A percentile compares a stretch with the other conserved stretches of the same genome.
phyloP scores from a whole-genome alignment of 2,329 filamentous ascomycete species.

The Aspergillus piperis region DNA sequence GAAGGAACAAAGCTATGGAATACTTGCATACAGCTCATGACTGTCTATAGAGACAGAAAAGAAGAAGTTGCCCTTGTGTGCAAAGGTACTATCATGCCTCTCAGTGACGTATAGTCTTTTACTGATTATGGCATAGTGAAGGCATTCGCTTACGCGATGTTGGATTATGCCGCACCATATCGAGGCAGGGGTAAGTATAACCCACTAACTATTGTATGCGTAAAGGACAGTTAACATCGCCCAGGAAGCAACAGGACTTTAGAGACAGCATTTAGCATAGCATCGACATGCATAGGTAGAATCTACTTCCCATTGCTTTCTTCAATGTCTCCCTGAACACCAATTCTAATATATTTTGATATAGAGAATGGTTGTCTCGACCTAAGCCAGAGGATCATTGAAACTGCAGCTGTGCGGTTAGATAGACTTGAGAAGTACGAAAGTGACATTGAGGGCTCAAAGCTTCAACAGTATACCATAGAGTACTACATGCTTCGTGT shows the following conservation, averaged over 20 bases:
- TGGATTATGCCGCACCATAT: slow-evolving; percentile 55
- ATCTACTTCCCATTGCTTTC: slow-evolving; percentile 9
- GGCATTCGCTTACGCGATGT: slow-evolving; percentile 66
- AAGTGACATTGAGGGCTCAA: slow-evolving; percentile 11
- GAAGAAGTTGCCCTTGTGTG: slow-evolving; percentile 15
- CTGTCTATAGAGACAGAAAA: slow-evolving; percentile 3
- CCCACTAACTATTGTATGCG: not conserved
- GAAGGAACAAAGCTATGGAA: slow-evolving; percentile 44
- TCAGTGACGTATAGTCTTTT: not conserved
- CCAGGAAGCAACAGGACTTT: slow-evolving; percentile 59
- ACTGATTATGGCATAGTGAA: slow-evolving; percentile 39
- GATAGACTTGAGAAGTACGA: slow-evolving; percentile 26
- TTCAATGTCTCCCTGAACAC: too few relatives aligned
- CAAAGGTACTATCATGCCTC: slow-evolving; percentile 17
- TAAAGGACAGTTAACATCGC: not conserved
- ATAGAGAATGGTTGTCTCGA: slow-evolving; percentile 58
- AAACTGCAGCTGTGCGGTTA: slow-evolving; percentile 63
- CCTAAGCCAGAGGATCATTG: slow-evolving; percentile 62
- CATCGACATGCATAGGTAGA: slow-evolving; percentile 63
- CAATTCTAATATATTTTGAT: too few relatives aligned
- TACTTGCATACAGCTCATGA: slow-evolving; percentile 29
- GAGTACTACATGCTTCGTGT: slow-evolving; percentile 69
- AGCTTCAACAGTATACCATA: slow-evolving; percentile 32
- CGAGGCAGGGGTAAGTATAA: slow-evolving; percentile 15
- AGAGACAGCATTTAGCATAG: slow-evolving; percentile 67